phyloP scores from a whole-genome alignment of 495 filamentous ascomycete species.

The Annulohypoxylon moriforme region DNA sequence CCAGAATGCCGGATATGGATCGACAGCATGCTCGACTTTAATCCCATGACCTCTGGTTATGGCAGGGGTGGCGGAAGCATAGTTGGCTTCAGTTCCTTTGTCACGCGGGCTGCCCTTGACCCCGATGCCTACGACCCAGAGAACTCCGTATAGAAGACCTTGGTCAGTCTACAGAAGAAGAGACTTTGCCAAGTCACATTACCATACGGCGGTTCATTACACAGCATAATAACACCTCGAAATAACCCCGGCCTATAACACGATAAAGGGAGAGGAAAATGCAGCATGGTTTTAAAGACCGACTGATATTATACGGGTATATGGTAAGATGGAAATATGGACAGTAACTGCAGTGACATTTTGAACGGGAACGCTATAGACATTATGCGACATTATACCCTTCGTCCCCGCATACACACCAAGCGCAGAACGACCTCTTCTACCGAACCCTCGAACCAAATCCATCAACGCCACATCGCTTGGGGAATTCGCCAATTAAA shows the following conservation, averaged over 20 bases:
- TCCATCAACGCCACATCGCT: constrained; percentile 18
- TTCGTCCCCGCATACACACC: not conserved
- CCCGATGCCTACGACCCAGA: not conserved
- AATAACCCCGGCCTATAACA: not conserved
- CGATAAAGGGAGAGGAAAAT: not conserved
- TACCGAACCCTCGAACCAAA: not conserved
- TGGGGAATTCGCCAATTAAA: not conserved
- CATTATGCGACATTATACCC: not conserved
- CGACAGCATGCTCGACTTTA: constrained; percentile 34
- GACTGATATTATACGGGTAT: not conserved
- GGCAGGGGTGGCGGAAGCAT: constrained; percentile 31
- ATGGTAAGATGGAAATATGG: constrained; percentile 1
- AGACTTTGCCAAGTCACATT: not conserved
- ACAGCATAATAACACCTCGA: not conserved
- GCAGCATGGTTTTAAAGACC: not conserved
- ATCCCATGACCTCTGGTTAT: constrained; percentile 33
- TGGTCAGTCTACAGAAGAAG: not conserved
- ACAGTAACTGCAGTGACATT: not conserved
- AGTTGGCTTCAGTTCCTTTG: constrained; percentile 36
- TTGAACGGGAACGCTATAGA: not conserved
- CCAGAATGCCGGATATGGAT: constrained; percentile 32
- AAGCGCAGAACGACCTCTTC: not conserved
- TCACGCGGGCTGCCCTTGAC: constrained; percentile 33
- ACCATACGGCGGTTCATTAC: not conserved
- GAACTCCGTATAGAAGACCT: not conserved